Conservation (phyloP, 192 early-diverging fungal genomes). For the Cladochytrium replicatum region DNA sequence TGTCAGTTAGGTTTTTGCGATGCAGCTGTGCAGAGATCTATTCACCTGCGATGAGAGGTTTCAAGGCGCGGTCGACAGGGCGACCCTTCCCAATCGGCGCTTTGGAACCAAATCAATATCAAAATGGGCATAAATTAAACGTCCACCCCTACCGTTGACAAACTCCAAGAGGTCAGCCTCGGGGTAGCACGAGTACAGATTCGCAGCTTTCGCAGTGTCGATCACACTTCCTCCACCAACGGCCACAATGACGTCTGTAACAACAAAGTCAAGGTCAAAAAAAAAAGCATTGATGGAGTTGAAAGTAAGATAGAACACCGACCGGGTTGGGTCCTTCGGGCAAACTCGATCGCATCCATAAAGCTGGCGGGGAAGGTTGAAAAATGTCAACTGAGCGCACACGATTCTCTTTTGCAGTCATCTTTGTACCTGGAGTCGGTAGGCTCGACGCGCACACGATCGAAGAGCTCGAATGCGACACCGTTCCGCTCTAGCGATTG, state of each 20-base stretch:
- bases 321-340: constrained; percentile 58
- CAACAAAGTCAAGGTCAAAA: no score
- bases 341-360: constrained; percentile 71
- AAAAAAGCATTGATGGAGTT: no score
- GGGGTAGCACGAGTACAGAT: constrained; percentile 70
- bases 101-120: constrained; percentile 3
- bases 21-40: background rate
- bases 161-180: constrained; percentile 82
- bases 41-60: constrained; percentile 68
- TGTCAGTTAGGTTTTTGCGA: constrained; percentile 1
- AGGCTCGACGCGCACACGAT: constrained; percentile 72
- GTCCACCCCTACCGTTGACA: constrained; percentile 49
- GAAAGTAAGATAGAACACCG: no score
- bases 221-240: constrained; percentile 88
- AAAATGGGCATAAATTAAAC: background rate
- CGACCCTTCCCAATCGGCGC: constrained; percentile 81
- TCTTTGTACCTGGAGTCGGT: constrained; percentile 48
- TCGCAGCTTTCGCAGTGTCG: constrained; percentile 87
- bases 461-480: constrained; percentile 64
- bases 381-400: no score
- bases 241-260: constrained; percentile 79
- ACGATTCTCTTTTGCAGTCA: no score
- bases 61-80: constrained; percentile 58
- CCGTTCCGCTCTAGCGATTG: constrained; percentile 61
- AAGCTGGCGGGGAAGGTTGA: constrained; percentile 44